Conservation (phyloP, 2,329 filamentous ascomycete genomes). For the Fusarium torreyae region DNA sequence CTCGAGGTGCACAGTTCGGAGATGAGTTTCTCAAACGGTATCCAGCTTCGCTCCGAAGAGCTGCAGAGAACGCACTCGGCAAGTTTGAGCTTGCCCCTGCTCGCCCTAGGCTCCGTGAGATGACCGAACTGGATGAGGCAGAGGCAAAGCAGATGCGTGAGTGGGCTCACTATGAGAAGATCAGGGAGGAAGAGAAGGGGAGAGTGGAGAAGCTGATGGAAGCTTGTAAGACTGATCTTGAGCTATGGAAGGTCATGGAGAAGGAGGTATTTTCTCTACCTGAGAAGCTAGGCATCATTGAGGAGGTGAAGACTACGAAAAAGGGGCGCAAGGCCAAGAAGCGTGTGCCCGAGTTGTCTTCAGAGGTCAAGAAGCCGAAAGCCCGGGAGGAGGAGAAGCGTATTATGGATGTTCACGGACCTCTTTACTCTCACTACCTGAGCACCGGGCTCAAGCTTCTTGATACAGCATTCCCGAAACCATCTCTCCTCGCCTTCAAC, state of each 20-base stretch:
- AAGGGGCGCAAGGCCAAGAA: slow-evolving; percentile 34
- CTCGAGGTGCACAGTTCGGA: slow-evolving; percentile 52
- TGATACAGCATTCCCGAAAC: slow-evolving; percentile 68
- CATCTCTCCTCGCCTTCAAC: slow-evolving; percentile 72
- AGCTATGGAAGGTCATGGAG: slow-evolving; percentile 78
- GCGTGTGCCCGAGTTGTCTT: slow-evolving; percentile 16
- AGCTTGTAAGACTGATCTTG: slow-evolving; percentile 70
- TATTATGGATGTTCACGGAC: slow-evolving; percentile 71
- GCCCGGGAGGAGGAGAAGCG: slow-evolving; percentile 49
- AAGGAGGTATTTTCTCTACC: slow-evolving; percentile 76
- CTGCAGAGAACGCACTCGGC: slow-evolving; percentile 58
- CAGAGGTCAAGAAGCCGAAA: slow-evolving; percentile 13
- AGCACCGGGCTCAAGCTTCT: slow-evolving; percentile 70
- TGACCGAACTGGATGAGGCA: slow-evolving; percentile 52
- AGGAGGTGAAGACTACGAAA: slow-evolving; percentile 23
- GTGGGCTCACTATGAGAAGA: slow-evolving; percentile 54
- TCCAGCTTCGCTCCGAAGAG: slow-evolving; percentile 57
- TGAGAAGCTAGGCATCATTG: slow-evolving; percentile 67
- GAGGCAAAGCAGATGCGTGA: slow-evolving; percentile 56
- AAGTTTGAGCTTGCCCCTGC: slow-evolving; percentile 56
- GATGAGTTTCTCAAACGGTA: slow-evolving; percentile 57
- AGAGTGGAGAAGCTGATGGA: slow-evolving; percentile 70
- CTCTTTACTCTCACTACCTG: slow-evolving; percentile 75
- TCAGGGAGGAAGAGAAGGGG: slow-evolving; percentile 62
- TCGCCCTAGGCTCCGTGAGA: slow-evolving; percentile 43